phyloP scores from a whole-genome alignment of 331 rosid species.

The Rhamnella rubrinervis region DNA sequence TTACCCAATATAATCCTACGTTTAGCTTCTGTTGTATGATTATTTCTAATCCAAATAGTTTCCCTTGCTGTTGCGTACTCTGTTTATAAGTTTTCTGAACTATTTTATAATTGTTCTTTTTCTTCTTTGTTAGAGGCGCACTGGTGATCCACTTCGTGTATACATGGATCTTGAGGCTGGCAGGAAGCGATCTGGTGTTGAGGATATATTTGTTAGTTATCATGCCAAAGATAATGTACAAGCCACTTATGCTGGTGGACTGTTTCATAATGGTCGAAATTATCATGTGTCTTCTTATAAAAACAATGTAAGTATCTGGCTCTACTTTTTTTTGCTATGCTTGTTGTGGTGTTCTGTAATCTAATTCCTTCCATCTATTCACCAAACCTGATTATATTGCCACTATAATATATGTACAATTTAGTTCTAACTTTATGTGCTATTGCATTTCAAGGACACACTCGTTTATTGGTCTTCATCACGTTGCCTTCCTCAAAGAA shows the following conservation, averaged over 20 bases:
- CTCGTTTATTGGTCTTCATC: slow-evolving; percentile 97
- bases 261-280: slow-evolving; percentile 86
- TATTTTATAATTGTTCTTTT: slow-evolving; percentile 13
- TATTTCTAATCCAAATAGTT: not conserved
- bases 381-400: not conserved
- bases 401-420: not conserved
- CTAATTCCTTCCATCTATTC: slow-evolving; percentile 2
- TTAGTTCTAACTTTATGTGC: slow-evolving; percentile 13
- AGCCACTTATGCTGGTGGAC: slow-evolving; percentile 87
- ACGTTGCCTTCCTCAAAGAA: slow-evolving; percentile 75
- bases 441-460: slow-evolving; percentile 50
- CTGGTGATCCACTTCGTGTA: slow-evolving; percentile 77
- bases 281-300: slow-evolving; percentile 59
- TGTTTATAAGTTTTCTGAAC: not conserved
- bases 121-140: slow-evolving; percentile 47
- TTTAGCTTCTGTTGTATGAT: not conserved
- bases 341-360: not conserved
- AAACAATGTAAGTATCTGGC: slow-evolving; percentile 49
- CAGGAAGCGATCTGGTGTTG: slow-evolving; percentile 67
- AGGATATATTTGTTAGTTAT: slow-evolving; percentile 80
- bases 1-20: too few species aligned
- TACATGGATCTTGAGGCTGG: slow-evolving; percentile 97
- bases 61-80: not conserved
- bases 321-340: not conserved
- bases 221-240: slow-evolving; percentile 89